Conservation (phyloP, 169 alveolate species). For the Plasmodium billcollinsi region DNA sequence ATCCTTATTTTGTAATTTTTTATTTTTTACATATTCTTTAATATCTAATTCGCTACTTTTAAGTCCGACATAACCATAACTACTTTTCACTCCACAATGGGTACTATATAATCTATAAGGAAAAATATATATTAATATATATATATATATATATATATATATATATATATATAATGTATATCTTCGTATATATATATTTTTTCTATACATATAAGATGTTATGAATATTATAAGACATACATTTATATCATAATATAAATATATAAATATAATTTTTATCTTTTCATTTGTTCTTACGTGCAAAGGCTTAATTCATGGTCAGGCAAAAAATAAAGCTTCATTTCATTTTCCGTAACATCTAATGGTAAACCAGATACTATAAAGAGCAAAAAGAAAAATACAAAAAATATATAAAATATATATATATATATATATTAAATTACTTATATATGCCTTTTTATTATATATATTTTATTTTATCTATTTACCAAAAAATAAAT, state of each 20-base stretch:
- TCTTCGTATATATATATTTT: background rate
- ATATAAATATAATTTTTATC: background rate
- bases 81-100: constrained; percentile 14
- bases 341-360: constrained; percentile 51
- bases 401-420: background rate
- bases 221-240: no score
- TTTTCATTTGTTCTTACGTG: constrained; percentile 22
- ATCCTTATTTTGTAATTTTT: background rate
- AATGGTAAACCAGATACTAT: constrained; percentile 48
- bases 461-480: background rate
- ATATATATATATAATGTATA: background rate
- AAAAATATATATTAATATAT: background rate
- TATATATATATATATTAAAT: background rate
- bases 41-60: constrained; percentile 7
- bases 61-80: constrained; percentile 47
- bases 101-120: constrained; percentile 21
- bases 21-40: constrained; percentile 3
- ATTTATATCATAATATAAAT: no score
- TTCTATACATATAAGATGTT: background rate
- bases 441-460: background rate
- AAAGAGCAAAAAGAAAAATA: constrained; percentile 6
- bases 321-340: constrained; percentile 41
- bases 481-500: constrained; percentile 29
- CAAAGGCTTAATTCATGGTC: constrained; percentile 13
- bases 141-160: background rate